phyloP scores from a whole-genome alignment of 2,329 filamentous ascomycete species.

The Diatrype stigma region DNA sequence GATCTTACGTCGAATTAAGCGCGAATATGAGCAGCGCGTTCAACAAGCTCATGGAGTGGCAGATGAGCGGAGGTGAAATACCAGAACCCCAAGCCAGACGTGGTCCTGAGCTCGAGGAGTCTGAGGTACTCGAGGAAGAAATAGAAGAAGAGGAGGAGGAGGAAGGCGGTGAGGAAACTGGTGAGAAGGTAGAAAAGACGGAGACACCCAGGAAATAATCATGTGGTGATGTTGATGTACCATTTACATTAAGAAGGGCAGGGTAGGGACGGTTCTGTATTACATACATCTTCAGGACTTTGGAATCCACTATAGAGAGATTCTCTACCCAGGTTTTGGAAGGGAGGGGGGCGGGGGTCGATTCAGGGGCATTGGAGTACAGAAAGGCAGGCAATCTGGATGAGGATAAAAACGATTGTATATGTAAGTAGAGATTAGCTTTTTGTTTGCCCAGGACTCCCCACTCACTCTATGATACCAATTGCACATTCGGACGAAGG shows the following conservation, averaged over 20 bases:
- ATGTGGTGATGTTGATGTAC: slow-evolving; percentile 8
- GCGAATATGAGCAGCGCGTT: slow-evolving; percentile 76
- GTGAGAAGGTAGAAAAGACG: slow-evolving; percentile 14
- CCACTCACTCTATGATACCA: not conserved
- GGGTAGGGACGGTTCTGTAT: not conserved
- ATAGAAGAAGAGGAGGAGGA: slow-evolving; percentile 37
- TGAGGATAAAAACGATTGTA: not conserved
- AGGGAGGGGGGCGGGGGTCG: no score
- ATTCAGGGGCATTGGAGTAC: not conserved
- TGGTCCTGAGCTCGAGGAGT: slow-evolving; percentile 43
- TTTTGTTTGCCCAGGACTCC: not conserved
- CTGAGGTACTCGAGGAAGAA: slow-evolving; percentile 49
- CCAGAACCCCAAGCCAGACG: slow-evolving; percentile 33
- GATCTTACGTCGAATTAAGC: slow-evolving; percentile 75
- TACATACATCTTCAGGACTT: not conserved
- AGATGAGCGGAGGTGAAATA: slow-evolving; percentile 80
- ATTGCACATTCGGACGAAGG: not conserved
- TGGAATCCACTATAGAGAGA: not conserved
- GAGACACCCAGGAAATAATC: slow-evolving; percentile 15
- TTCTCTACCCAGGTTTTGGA: no score
- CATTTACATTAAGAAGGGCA: slow-evolving; percentile 11
- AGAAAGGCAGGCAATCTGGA: not conserved
- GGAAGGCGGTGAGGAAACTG: slow-evolving; percentile 22
- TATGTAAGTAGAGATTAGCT: not conserved
- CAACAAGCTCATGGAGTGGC: slow-evolving; percentile 97